These are phyloP conservation scores for Nothopassalora personata DNA, from an alignment of 2,329 filamentous ascomycete genomes.

Conservation along the genomic window DNA sequence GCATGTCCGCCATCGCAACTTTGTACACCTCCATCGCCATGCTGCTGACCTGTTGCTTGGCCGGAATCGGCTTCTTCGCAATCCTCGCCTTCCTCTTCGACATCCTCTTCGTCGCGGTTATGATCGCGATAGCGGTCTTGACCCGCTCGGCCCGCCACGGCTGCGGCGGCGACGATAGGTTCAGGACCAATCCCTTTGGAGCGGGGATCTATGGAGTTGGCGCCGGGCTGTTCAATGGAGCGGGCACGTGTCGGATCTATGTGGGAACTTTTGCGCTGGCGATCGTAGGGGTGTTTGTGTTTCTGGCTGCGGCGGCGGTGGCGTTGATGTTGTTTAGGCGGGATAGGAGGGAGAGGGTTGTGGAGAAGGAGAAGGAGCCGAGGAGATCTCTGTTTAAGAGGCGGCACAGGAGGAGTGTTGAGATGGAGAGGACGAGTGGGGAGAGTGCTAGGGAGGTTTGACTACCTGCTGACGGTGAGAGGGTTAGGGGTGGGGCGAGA, in stretches of 20 bases:
- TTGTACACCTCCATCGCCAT: conserved; percentile 1
- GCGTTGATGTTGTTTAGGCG: background rate
- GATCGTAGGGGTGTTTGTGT: background rate
- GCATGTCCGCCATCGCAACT: background rate
- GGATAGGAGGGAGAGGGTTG: background rate
- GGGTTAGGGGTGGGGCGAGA: background rate
- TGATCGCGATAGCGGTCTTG: conserved; percentile 3
- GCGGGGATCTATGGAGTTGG: background rate
- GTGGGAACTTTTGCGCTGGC: background rate
- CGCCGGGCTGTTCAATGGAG: background rate
- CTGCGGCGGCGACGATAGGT: background rate
- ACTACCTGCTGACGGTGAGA: background rate
- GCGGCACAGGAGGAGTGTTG: background rate
- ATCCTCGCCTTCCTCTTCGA: background rate
- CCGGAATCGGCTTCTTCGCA: background rate
- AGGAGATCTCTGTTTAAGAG: background rate
- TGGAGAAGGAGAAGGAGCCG: background rate
- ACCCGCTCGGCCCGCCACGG: background rate
- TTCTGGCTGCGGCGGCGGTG: background rate
- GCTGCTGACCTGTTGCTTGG: conserved; percentile 1
- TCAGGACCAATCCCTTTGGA: background rate
- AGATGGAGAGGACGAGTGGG: background rate
- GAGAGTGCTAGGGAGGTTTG: background rate
- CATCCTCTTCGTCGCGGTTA: background rate
- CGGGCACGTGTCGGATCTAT: background rate